phyloP scores from a whole-genome alignment of 2,329 filamentous ascomycete genomes.

The Apiospora kogelbergensis region DNA sequence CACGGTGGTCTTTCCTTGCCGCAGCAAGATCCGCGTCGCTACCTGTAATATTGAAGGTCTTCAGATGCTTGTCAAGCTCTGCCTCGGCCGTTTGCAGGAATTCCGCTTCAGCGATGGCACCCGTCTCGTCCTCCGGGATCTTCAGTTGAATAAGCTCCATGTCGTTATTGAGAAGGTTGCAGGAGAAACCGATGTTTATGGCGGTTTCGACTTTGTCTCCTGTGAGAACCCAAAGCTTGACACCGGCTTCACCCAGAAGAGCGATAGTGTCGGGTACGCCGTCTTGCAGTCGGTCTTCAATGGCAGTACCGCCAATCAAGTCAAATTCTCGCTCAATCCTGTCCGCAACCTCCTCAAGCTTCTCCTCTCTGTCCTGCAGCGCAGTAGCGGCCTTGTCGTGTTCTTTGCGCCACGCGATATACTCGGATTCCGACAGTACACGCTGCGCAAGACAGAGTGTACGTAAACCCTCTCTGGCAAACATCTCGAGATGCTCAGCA shows the following conservation, averaged over 20 bases:
- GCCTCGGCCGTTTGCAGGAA: constrained; percentile 61
- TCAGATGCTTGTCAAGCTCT: constrained; percentile 73
- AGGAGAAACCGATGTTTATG: constrained; percentile 99
- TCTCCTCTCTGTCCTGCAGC: constrained; percentile 85
- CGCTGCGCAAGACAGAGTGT: constrained; percentile 91
- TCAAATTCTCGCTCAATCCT: constrained; percentile 87
- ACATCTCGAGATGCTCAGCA: constrained; percentile 94
- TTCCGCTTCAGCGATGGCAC: constrained; percentile 45
- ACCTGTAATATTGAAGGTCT: constrained; percentile 75
- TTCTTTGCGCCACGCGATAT: constrained; percentile 78
- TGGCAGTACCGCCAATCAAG: constrained; percentile 90
- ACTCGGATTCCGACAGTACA: constrained; percentile 79
- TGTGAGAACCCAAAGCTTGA: constrained; percentile 97
- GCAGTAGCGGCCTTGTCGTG: constrained; percentile 86
- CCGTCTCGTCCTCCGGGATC: constrained; percentile 69
- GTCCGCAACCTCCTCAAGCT: constrained; percentile 86
- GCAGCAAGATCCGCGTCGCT: constrained; percentile 79
- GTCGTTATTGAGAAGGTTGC: constrained; percentile 93
- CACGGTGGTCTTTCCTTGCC: constrained; percentile 80
- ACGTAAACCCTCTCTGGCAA: constrained; percentile 89
- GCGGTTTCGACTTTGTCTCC: constrained; percentile 99
- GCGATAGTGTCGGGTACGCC: constrained; percentile 95
- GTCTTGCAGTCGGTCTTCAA: constrained; percentile 95
- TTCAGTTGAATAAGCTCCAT: constrained; percentile 96
- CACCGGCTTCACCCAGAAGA: constrained; percentile 86